Conservation (phyloP, 2,329 filamentous ascomycete species). For the Byssothecium circinans region DNA sequence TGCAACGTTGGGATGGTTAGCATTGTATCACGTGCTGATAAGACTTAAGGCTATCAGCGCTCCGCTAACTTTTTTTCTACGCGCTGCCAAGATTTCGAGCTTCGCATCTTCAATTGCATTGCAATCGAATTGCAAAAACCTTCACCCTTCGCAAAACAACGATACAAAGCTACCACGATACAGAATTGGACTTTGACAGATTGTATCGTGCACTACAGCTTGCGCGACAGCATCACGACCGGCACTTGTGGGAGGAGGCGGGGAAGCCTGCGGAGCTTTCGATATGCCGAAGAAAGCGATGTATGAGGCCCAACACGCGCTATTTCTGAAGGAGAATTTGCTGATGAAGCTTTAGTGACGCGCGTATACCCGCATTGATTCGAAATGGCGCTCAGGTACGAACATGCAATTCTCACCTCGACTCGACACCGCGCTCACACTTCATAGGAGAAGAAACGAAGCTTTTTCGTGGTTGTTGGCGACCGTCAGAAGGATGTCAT, state of each 20-base stretch:
- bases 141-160: conserved; percentile 5
- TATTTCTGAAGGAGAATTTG: background rate
- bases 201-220: background rate
- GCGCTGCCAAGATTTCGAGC: conserved; percentile 17
- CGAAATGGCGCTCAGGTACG: conserved; percentile 44
- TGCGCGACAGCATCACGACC: background rate
- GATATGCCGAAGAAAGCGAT: conserved; percentile 46
- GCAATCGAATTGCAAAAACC: conserved; percentile 4
- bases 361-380: conserved; percentile 45
- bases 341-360: conserved; percentile 33
- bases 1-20: too few species aligned
- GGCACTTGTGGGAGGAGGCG: conserved; percentile 23
- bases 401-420: background rate
- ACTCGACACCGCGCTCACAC: conserved; percentile 12
- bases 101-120: conserved; percentile 8
- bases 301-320: conserved; percentile 19
- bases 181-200: background rate
- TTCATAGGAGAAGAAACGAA: conserved; percentile 83
- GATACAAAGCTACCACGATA: background rate
- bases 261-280: conserved; percentile 35
- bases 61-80: conserved; percentile 10
- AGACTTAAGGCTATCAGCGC: background rate
- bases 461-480: conserved; percentile 96
- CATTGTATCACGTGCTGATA: conserved; percentile 1
- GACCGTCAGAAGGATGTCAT: conserved; percentile 96